Base-by-base conservation (phyloP, 2,329 filamentous ascomycete species). In the Penicillium verrucosum region DNA sequence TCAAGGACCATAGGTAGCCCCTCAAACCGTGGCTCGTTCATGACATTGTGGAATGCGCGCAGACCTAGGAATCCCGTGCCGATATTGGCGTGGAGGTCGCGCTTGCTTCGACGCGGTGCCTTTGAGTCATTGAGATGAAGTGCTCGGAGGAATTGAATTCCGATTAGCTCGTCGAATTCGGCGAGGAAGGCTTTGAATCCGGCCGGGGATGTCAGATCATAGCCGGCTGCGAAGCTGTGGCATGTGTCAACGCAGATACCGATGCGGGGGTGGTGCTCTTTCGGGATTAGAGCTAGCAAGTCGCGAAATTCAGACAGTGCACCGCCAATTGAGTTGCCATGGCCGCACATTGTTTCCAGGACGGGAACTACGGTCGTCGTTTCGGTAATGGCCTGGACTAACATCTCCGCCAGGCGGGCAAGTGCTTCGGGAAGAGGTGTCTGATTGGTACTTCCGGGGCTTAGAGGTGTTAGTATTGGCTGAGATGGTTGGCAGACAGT, bases 171-270 rank as follows among this genome's bases (percentile, higher is more conserved):
- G 64, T 96, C 88, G 65, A 99, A 96, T 32, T 87, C 81, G 34
- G 82, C 73, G 73, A 97, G 84, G 0, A 91, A 94, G 48, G 81
- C 76, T 34, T 83, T 78, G 72, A 96, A 96, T 0, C 88, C 82
- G 49, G 85, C 82, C 0, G 90, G 88, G 0, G 87, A 85, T 51
- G 91, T 85, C 32, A 99, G 76, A 72, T 99, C 94, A 72, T 97
- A 94, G 6, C 94, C 94, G 0, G 90, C 92, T 0, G 93, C 93
- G 73, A 97, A 97, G 57, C 92, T 87, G 75, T 99, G 94, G 76
- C 94, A 99, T 0, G 94, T 99, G 72, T 99, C 94, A 55, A 99
- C 85, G 74, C 94, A 99, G 18, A 99, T 92, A 44, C 93, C 94
- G 2, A 99, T 87, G 32, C 94, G 86, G 42, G 79, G 73, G 77